A percentile compares a stretch with the other conserved stretches of the same genome.
These are phyloP conservation scores for Dichotomocladium elegans DNA, from an alignment of 371 early-diverging fungal genomes.

Conservation along the genomic window DNA sequence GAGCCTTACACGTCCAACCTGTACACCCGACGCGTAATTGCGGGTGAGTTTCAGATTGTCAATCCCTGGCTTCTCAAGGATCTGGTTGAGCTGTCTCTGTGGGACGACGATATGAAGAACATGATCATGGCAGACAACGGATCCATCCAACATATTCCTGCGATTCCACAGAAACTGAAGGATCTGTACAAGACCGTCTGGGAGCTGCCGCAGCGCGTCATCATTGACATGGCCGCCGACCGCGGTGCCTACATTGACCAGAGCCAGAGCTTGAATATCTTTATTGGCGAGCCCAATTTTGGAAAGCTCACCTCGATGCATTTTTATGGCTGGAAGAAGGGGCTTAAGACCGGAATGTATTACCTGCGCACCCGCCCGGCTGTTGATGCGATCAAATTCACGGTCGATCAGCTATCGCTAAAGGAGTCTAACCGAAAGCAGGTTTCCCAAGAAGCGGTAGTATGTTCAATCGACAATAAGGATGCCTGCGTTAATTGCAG, in stretches of 20 bases:
- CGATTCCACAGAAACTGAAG: constrained; percentile 91
- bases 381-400: constrained; percentile 97
- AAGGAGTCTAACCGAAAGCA: constrained; percentile 19
- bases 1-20: constrained; percentile 99
- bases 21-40: constrained; percentile 96
- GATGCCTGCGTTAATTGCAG: constrained; percentile 91
- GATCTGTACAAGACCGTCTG: constrained; percentile 97
- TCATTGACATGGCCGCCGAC: constrained; percentile 87
- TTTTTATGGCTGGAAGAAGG: constrained; percentile 98
- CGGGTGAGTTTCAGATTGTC: constrained; percentile 99
- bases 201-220: constrained; percentile 93
- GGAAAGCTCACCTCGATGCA: constrained; percentile 98
- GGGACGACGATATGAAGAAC: constrained; percentile 97
- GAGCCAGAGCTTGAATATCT: constrained; percentile 98
- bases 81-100: constrained; percentile 87
- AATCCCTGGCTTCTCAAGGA: constrained; percentile 96
- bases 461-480: constrained; percentile 85
- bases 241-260: constrained; percentile 99
- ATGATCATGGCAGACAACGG: constrained; percentile 96
- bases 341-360: constrained; percentile 99
- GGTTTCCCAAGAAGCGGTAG: constrained; percentile 32
- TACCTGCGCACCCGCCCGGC: constrained; percentile 98
- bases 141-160: constrained; percentile 74
- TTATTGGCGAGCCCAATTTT: constrained; percentile 89
- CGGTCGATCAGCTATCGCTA: constrained; percentile 60